phyloP scores from a whole-genome alignment of 805 yeast species.

The Suhomyces tanzawaensis region DNA sequence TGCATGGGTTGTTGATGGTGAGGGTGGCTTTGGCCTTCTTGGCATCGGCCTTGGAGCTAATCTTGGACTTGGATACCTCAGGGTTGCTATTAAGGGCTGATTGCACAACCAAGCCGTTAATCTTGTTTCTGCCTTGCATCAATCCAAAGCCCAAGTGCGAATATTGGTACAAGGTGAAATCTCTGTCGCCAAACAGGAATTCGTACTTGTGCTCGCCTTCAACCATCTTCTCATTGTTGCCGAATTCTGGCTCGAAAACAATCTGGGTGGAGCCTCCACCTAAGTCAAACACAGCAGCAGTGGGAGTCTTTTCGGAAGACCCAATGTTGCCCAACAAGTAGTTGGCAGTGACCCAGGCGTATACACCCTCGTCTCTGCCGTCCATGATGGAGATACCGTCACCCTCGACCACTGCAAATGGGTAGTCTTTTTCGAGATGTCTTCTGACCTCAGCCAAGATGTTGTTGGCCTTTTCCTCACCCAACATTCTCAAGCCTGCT shows the following conservation, averaged over 20 bases:
- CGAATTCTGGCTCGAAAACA: slow-evolving; percentile 90
- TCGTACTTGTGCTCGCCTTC: slow-evolving; percentile 88
- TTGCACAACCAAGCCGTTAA: slow-evolving; percentile 64
- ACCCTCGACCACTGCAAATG: slow-evolving; percentile 85
- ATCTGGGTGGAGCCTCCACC: slow-evolving; percentile 99
- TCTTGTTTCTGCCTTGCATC: slow-evolving; percentile 86
- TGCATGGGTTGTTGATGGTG: slow-evolving; percentile 73
- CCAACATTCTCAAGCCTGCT: slow-evolving; percentile 89
- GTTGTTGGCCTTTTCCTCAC: slow-evolving; percentile 65
- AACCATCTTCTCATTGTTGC: slow-evolving; percentile 56
- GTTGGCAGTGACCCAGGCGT: slow-evolving; percentile 97
- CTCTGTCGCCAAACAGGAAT: slow-evolving; percentile 75
- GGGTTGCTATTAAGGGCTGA: slow-evolving; percentile 37
- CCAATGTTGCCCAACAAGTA: slow-evolving; percentile 94
- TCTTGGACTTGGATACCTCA: slow-evolving; percentile 17
- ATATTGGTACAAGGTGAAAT: slow-evolving; percentile 83
- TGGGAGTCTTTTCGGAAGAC: slow-evolving; percentile 64
- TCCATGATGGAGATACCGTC: slow-evolving; percentile 93
- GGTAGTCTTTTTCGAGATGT: slow-evolving; percentile 77
- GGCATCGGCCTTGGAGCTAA: slow-evolving; percentile 29
- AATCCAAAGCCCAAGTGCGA: slow-evolving; percentile 96
- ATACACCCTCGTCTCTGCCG: slow-evolving; percentile 96
- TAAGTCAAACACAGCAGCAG: slow-evolving; percentile 95
- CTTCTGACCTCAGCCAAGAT: slow-evolving; percentile 74
- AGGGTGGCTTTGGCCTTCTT: slow-evolving; percentile 41